Base-by-base conservation (phyloP, 768 basidiomycete species). In the Suillus ampliporus region DNA sequence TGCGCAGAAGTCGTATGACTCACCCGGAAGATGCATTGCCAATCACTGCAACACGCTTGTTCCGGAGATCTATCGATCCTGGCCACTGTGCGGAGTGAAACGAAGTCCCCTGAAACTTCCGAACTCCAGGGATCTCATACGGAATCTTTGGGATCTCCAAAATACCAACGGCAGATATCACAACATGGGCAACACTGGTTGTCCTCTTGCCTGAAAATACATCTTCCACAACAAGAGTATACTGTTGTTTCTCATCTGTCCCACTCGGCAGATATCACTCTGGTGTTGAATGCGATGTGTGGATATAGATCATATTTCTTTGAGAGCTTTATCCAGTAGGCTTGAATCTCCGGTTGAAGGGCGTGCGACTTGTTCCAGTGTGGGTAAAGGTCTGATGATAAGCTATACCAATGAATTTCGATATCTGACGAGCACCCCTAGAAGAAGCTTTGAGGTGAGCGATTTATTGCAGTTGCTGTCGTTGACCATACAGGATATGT, bases 21-120 rank as follows among this genome's bases (percentile, higher is more conserved):
- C 69, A 87, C 81, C 83, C 89, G 40, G 85, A 87, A 61, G 86
- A 87, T 2, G 87, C 89, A 70, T 87, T 89, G 44, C 88, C 88
- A 66, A 89, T 82, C 17, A 74, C 64, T n/a, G 62, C 79, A 23
- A 81, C 71, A 26, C 67, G 65, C 69, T 85, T 86, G 10, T 76
- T 77, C 9, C 69, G 67, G 21, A 87, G 72, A 11, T 79, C 74
- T 5, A 80, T 73, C 9, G 73, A 72, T 1, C 71, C 59, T 34
- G 79, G 67, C 85, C 86, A 89, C 14, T 75, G 65, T 9, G 84
- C 82, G 6, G 85, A 83, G 70, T 88, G 87, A 61, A 85, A 88
- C 44, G 78, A 69, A 5, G 69, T 58, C 2, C 87, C 86, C 57
- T 80, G 74, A 71, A 87, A 88, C 5, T 61, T 61, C 8, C 74